Percentiles rank a stretch among this genome's conserved stretches.
Evolutionary conservation across 2,329 filamentous ascomycete species (phyloP).

Genomic region (Cercospora janseana): DNA sequence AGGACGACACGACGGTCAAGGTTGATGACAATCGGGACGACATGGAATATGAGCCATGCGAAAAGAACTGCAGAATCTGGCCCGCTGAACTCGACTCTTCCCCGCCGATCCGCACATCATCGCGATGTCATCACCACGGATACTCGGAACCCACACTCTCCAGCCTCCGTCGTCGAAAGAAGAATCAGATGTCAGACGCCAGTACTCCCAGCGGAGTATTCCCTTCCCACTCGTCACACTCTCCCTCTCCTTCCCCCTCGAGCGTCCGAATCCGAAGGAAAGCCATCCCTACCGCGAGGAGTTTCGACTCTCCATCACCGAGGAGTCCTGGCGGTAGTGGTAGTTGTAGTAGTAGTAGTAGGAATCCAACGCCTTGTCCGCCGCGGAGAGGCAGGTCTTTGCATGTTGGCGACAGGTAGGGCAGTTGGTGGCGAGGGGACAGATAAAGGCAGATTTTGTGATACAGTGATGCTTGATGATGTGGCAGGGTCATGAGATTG

Average conservation of each 20-base stretch:
- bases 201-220: background rate
- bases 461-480: too few species aligned
- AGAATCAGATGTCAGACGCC: constrained; percentile 1
- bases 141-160: constrained; percentile 2
- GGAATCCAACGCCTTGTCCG: too few species aligned
- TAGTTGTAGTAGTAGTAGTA: too few species aligned
- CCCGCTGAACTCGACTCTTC: background rate
- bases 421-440: too few species aligned
- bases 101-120: background rate
- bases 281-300: background rate
- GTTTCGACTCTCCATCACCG: too few species aligned
- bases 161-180: constrained; percentile 4
- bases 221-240: background rate
- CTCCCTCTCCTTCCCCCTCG: background rate
- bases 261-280: constrained; percentile 2
- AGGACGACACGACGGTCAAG: constrained; percentile 9
- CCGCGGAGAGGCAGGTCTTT: too few species aligned
- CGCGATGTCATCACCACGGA: background rate
- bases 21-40: background rate
- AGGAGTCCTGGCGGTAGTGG: background rate
- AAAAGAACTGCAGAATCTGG: background rate
- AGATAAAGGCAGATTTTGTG: too few species aligned
- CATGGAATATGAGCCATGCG: constrained; percentile 4
- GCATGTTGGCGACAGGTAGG: too few species aligned
- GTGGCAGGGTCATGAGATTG: too few species aligned